Evolutionary conservation across 805 yeast genomes (phyloP), one percentile per base, ranked within the genome.

Genomic region (Metschnikowia lachancei): DNA sequence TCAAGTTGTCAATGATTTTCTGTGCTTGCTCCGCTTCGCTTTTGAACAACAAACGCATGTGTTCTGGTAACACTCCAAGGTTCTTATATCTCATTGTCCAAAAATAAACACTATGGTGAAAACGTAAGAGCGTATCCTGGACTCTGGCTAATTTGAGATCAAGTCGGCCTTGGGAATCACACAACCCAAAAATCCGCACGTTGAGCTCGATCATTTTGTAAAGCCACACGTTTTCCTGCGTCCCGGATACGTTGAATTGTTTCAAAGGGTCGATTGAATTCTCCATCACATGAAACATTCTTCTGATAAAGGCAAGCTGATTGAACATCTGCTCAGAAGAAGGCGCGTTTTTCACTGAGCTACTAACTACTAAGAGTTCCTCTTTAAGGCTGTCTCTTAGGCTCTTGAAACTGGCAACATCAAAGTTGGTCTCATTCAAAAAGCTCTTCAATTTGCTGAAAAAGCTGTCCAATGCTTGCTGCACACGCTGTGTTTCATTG

Each of bases 131-230:
- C 19, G 11, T 18, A 22, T 34, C 38, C 33, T 14, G 33, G 28
- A 13, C n/a, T 4, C 20, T 16, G 5, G 18, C 36, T 13, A 35
- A 14, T 17, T 19, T 9, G 3, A 9, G 17, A 36, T 42, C 40
- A 29, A 42, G 40, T 4, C 12, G 17, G 8, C 45, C 45, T 4
- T 28, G 28, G 1, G 22, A 29, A 14, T 36, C 20, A 22, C 19
- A 22, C 31, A 42, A 16, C 12, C 18, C 35, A 4, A 36, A 22
- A n/a, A 35, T 22, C 35, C 45, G 24, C 17, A 29, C 26, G 20
- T 41, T 41, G 19, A 41, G 39, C 16, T 41, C 45, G 8, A 41
- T 35, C 4, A 41, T 41, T 17, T 41, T 35, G 36, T 14, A 41
- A 4, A 41, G 38, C 44, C 44, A 41, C 12, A 41, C 18, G 14